Conservation (phyloP, 192 early-diverging fungal species). For the Linnemannia hyalina region DNA sequence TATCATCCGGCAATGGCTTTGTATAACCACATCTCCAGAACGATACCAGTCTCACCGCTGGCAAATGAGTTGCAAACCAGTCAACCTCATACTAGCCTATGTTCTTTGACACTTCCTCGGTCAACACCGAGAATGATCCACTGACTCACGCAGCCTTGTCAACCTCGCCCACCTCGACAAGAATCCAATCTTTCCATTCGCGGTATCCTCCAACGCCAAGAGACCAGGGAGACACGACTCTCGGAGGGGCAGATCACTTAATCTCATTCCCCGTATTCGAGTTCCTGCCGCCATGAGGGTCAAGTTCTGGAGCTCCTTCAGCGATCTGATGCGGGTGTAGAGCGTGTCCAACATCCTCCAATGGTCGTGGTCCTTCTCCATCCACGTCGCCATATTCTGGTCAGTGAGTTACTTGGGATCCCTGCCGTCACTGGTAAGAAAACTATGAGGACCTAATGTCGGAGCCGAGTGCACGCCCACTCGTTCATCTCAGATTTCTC, state of each 20-base stretch:
- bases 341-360: neutral
- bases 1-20: too few species aligned
- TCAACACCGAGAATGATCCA: neutral
- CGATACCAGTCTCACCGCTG: neutral
- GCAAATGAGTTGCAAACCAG: neutral
- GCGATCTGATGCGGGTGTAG: neutral
- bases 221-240: neutral
- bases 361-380: neutral
- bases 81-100: neutral
- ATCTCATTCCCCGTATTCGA: too few species aligned
- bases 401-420: neutral
- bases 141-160: neutral
- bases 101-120: neutral
- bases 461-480: neutral
- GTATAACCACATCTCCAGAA: too few species aligned
- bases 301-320: neutral
- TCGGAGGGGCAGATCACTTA: neutral
- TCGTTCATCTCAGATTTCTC: neutral
- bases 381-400: neutral
- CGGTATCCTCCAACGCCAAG: neutral
- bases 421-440: neutral
- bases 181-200: neutral
- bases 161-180: neutral
- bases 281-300: neutral
- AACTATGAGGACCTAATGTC: neutral